A percentile compares a stretch with the other conserved stretches of the same genome.
These are phyloP conservation scores for Xylaria sp. DNA, from an alignment of 2,329 filamentous ascomycete species.

Conservation along the genomic window DNA sequence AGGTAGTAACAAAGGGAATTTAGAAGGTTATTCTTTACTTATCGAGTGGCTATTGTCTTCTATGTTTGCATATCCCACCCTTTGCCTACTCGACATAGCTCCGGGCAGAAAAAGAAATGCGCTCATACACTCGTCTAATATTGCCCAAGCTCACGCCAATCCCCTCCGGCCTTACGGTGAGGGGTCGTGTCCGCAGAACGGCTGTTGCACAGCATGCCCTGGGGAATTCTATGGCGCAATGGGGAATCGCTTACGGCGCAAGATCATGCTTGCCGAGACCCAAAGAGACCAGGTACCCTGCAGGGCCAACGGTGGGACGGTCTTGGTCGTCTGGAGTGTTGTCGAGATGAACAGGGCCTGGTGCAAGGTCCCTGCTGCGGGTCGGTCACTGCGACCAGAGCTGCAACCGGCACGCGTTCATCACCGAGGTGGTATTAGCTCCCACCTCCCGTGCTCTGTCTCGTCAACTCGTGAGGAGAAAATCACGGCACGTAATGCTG, in stretches of 20 bases:
- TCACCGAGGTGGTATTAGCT: slow-evolving; percentile 25
- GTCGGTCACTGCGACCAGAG: slow-evolving; percentile 24
- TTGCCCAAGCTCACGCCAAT: not conserved
- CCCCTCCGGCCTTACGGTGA: slow-evolving; percentile 28
- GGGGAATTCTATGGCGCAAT: slow-evolving; percentile 24
- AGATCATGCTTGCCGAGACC: slow-evolving; percentile 22
- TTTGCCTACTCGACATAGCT: no score
- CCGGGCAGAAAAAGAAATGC: not conserved
- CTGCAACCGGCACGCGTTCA: slow-evolving; percentile 23
- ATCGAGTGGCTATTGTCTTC: no score
- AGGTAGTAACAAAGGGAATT: no score
- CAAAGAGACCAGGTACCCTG: slow-evolving; percentile 21
- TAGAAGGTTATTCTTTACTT: not conserved
- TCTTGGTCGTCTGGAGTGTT: not conserved
- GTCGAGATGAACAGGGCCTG: slow-evolving; percentile 22
- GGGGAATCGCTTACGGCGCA: slow-evolving; percentile 18
- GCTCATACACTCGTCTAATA: not conserved
- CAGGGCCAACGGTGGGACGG: slow-evolving; percentile 16
- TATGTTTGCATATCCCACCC: no score
- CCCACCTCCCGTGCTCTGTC: not conserved
- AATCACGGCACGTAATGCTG: not conserved
- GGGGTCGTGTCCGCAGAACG: slow-evolving; percentile 21
- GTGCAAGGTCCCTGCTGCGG: slow-evolving; percentile 25
- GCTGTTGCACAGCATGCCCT: slow-evolving; percentile 24
- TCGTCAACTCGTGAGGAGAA: slow-evolving; percentile 13